Evolutionary conservation across 108 stramenopile genomes (phyloP).

Genomic region (Nitzschia putrida): DNA sequence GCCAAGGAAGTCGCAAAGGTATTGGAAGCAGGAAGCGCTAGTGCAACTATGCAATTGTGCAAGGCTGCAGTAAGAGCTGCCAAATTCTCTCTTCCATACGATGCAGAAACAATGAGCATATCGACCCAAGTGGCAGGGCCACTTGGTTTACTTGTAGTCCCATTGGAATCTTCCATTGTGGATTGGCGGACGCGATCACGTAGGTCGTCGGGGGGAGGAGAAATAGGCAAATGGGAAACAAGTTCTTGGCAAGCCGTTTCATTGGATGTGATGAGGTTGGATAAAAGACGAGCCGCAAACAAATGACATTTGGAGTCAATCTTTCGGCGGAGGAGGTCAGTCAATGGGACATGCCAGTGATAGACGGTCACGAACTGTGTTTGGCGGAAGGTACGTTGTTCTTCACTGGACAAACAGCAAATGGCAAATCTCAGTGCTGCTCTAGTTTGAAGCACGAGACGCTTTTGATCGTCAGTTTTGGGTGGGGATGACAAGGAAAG

Average conservation of each 20-base stretch:
- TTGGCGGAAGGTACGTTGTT: constrained; percentile 26
- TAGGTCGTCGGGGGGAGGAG: constrained; percentile 31
- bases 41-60: constrained; percentile 53
- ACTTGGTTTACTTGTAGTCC: too few species aligned
- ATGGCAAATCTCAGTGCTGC: constrained; percentile 46
- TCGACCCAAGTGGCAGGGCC: constrained; percentile 39
- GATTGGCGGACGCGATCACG: too few species aligned
- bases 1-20: constrained; percentile 31
- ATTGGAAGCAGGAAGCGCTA: neutral
- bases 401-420: constrained; percentile 28
- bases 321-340: constrained; percentile 11
- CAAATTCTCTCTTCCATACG: constrained; percentile 56
- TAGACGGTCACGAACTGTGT: constrained; percentile 9
- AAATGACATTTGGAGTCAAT: constrained; percentile 50
- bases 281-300: constrained; percentile 57
- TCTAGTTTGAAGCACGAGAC: constrained; percentile 38
- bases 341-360: constrained; percentile 21
- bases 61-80: constrained; percentile 71
- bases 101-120: constrained; percentile 39
- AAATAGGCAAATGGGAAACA: constrained; percentile 42
- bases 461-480: constrained; percentile 16
- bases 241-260: constrained; percentile 41
- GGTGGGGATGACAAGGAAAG: neutral
- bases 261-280: constrained; percentile 78
- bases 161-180: too few species aligned